Conservation (phyloP, 495 filamentous ascomycete genomes). For the Margaritispora aquatica region DNA sequence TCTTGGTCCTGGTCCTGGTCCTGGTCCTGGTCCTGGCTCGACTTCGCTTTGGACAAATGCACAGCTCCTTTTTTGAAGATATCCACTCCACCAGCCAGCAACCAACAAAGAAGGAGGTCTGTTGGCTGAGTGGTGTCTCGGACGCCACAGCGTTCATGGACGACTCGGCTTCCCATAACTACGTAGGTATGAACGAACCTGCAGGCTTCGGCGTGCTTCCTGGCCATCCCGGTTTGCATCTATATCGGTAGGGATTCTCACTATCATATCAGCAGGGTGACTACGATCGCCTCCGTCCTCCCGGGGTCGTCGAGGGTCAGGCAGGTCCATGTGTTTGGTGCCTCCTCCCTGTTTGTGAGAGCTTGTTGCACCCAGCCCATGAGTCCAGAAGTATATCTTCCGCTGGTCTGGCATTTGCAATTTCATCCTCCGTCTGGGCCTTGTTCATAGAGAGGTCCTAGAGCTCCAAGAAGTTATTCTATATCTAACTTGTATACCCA, state of each 20-base stretch:
- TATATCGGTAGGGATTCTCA: not conserved
- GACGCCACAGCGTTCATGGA: slow-evolving; percentile 23
- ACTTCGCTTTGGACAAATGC: too few relatives aligned
- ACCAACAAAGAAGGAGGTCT: not conserved
- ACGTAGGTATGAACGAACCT: too few relatives aligned
- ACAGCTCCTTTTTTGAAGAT: not conserved
- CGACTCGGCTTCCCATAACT: not conserved
- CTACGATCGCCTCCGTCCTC: slow-evolving; percentile 12
- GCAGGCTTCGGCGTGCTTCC: not conserved
- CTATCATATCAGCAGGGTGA: slow-evolving; percentile 12
- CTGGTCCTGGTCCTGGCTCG: too few relatives aligned
- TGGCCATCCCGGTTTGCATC: not conserved
- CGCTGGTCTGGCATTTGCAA: slow-evolving; percentile 1
- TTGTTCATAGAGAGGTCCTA: not conserved
- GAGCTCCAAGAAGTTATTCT: not conserved
- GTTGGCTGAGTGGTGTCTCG: slow-evolving; percentile 19
- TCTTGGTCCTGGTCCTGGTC: too few relatives aligned
- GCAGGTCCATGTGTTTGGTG: slow-evolving; percentile 14
- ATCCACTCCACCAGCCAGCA: not conserved
- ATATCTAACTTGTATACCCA: slow-evolving; percentile 9
- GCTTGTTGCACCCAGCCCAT: not conserved
- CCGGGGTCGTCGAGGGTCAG: slow-evolving; percentile 5
- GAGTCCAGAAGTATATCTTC: slow-evolving; percentile 25
- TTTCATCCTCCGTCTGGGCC: not conserved
- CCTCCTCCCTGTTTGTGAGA: not conserved